Base-by-base conservation (phyloP, 2,329 filamentous ascomycete species). In the Corinectria fuckeliana region DNA sequence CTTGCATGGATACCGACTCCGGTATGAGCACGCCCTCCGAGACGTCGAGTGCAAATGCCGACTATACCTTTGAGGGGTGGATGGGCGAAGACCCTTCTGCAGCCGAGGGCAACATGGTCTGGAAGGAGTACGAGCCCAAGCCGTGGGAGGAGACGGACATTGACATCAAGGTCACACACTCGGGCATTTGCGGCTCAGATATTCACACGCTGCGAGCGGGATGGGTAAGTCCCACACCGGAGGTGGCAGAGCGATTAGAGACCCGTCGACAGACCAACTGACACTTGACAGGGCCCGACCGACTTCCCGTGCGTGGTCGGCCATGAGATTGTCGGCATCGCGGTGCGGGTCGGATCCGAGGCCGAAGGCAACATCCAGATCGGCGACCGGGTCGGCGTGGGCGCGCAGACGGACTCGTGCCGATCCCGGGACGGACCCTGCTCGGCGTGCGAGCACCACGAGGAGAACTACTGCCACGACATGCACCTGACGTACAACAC, bases 401-500 rank as follows among this genome's bases (percentile, higher is more conserved):
- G 88, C 34, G 88, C 88, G 7, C 88, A 90, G 69, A 83, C 83
- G 23, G 87, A 83, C 71, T 85, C 87, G 25, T 90, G 88, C 75
- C 80, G 88, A 30, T 90, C 87, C 78, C 82, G 83, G 60, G 81
- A 88, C 68, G 23, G 60, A 8, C 25, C 67, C 38, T 72, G 69
- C 50, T 48, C 56, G 4, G 67, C 64, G 10, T 91, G 88, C 78
- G 84, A 84, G 63, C 84, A 84, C 65, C 83, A 87, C 64, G 88
- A 88, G 66, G 87, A 91, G 76, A 89, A 87, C 44, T 90, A 90
- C 77, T 91, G 88, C 78, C 75, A 77, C n/a, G 74, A 87, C 58
- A 82, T 83, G 72, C 75, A 85, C 18, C 80, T 83, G 53, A 91
- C 88, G 0, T 91, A 89, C 66, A 84, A 84, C 61, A 77, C 78